Base-by-base conservation (phyloP, 495 filamentous ascomycete species). In the Neurospora sp. region DNA sequence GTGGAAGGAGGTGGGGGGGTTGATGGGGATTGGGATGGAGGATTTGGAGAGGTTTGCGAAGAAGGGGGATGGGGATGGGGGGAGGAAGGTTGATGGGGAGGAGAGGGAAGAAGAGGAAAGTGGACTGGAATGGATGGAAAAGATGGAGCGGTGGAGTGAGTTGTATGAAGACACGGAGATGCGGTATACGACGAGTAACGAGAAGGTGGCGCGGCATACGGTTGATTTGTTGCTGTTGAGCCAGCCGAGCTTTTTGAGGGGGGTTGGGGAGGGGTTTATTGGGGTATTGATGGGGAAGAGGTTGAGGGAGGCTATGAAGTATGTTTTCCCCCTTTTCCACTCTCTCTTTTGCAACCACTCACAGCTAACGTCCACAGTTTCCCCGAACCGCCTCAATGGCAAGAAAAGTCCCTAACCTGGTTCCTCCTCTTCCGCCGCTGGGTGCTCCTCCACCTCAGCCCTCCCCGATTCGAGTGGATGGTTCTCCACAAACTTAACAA, bases 101-200 rank as follows among this genome's bases (percentile, higher is more conserved):
- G 90, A 84, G 73, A 74, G 5, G 4, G 18, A n/a, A 9, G 10
- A 74, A 18, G 70, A 72, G 0, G 88, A 91, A 77, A 88, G 91
- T 78, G 90, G 89, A 0, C 76, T 90, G 40, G 84, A 88, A 7
- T 91, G 87, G 87, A 79, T 89, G 12, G 86, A 90, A n/a, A 88
- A 90, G 42, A 75, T 90, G 11, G 78, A 78, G 7, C 80, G 73
- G 4, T 91, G 89, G 89, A 84, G 83, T 41, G 73, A 81, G 42
- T 76, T 74, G 35, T 91, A 91, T 76, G 89, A 90, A 78, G 75
- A 71, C 39, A 75, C 76, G 23, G 79, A 76, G 42, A 90, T 92
- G 89, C 81, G 88, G n/a, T 89, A 90, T 0, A 76, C 84, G 41
- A n/a, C 73, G n/a, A 81, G 80, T 35, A 91, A 90, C 75, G 83